Conservation (phyloP, 345 rosid species). For the Cochlearia excelsa region DNA sequence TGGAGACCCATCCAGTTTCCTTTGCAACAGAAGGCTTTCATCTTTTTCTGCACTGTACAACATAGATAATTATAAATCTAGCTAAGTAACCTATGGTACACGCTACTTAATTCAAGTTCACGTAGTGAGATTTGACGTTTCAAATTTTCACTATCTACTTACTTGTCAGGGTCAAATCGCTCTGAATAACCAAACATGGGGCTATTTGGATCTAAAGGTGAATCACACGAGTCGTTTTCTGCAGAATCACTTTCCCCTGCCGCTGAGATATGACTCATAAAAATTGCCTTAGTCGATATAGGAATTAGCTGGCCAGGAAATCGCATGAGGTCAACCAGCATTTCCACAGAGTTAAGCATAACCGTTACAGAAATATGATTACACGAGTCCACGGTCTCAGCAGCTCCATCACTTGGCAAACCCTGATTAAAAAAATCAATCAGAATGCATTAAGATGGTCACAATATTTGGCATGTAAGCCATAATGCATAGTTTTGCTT, state of each 20-base stretch:
- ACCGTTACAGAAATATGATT: slow-evolving; percentile 90
- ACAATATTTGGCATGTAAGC: slow-evolving; percentile 18
- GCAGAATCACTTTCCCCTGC: slow-evolving; percentile 99
- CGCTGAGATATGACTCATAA: slow-evolving; percentile 86
- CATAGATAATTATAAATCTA: slow-evolving; percentile 25
- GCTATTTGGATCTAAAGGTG: slow-evolving; percentile 98
- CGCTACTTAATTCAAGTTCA: slow-evolving; percentile 5
- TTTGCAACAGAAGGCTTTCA: slow-evolving; percentile 57
- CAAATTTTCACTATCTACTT: slow-evolving; percentile 18
- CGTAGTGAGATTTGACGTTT: slow-evolving; percentile 18
- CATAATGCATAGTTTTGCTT: slow-evolving; percentile 4
- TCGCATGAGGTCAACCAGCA: slow-evolving; percentile 95
- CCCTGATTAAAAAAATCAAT: slow-evolving; percentile 49
- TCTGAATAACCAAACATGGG: slow-evolving; percentile 47
- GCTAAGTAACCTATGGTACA: slow-evolving; percentile 18
- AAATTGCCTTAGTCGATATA: slow-evolving; percentile 70
- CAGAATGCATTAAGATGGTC: slow-evolving; percentile 16
- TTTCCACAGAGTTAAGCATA: slow-evolving; percentile 75
- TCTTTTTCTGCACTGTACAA: slow-evolving; percentile 78
- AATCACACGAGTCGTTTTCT: slow-evolving; percentile 97
- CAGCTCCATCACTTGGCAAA: slow-evolving; percentile 81
- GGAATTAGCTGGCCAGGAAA: slow-evolving; percentile 96
- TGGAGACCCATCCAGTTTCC: slow-evolving; percentile 64
- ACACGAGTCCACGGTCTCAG: slow-evolving; percentile 71
- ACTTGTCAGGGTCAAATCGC: slow-evolving; percentile 31